Base-by-base conservation (phyloP, 768 basidiomycete genomes). In the Sarcodon aspratus region DNA sequence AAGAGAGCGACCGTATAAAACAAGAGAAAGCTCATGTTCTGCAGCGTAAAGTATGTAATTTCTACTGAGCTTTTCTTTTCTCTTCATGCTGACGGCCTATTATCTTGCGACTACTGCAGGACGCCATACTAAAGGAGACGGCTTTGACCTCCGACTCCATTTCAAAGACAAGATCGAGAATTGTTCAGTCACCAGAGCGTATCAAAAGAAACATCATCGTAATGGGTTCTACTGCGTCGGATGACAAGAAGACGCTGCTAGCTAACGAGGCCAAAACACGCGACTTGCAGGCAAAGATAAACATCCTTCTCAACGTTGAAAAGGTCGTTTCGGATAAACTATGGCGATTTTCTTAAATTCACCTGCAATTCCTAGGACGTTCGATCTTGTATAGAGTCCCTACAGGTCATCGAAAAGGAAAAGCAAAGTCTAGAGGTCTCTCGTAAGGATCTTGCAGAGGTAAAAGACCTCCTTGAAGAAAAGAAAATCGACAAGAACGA, bases 141-240 rank as follows among this genome's bases (percentile, higher is more conserved):
- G 15, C 33, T 10, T 17, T 46, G 33, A 15, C 32, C 15, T 46
- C 45, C 17, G 21, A 46, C 33, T 13, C 36, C 7, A 18, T 32
- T 7, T 37, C 49, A 15, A 8, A 48, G 38, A 80, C 80, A 0
- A 73, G 79, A 45, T 69, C 79, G 31, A 79, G 91, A 27, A 84
- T 96, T 53, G 91, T 96, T 3, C 88, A 92, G 61, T 92, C 89
- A 0, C 93, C 93, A 0, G 93, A 95, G 44, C 76, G 92, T 42
- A 85, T 95, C 55, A 86, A 83, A 60, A 78, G 82, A 46, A 85
- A 79, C 38, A 95, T 95, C 56, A 65, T 73, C 9, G 70, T 77
- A n/a, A 90, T 95, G 85, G 73, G 76, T 3, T 60, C 67, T 6
- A 79, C 75, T 0, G 78, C 79, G 1, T 62, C 74, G 13, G 82